phyloP scores from a whole-genome alignment of 2,329 filamentous ascomycete species.

The Paraphoma sp. region DNA sequence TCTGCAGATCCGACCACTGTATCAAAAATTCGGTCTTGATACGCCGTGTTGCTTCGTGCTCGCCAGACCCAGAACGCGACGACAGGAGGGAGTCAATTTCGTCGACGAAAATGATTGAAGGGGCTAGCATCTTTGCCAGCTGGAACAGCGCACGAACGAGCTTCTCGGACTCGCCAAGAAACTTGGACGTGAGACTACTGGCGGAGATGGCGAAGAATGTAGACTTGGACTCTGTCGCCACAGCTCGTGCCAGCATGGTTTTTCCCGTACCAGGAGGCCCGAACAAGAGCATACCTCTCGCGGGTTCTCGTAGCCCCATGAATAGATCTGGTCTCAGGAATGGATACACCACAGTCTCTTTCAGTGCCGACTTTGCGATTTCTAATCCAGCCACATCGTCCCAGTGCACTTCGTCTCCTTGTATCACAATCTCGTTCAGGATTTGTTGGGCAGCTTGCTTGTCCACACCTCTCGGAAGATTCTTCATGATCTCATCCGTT shows the following conservation, averaged over 20 bases:
- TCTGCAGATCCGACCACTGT: conserved; percentile 93
- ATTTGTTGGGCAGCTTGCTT: conserved; percentile 85
- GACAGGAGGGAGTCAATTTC: conserved; percentile 96
- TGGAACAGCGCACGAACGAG: conserved; percentile 90
- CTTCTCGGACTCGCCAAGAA: conserved; percentile 95
- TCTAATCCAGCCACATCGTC: conserved; percentile 90
- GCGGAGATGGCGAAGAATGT: conserved; percentile 98
- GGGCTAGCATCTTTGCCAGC: conserved; percentile 86
- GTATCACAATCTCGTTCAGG: conserved; percentile 91
- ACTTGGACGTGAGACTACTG: conserved; percentile 93
- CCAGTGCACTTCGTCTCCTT: conserved; percentile 96
- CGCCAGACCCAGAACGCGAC: conserved; percentile 79
- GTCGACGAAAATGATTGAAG: conserved; percentile 97
- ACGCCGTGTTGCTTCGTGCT: conserved; percentile 89
- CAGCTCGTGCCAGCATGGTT: conserved; percentile 94
- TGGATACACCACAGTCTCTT: conserved; percentile 96
- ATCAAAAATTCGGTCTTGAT: conserved; percentile 99
- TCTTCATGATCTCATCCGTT: conserved; percentile 66
- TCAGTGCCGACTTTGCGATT: conserved; percentile 86
- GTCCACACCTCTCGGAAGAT: conserved; percentile 82
- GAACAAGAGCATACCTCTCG: conserved; percentile 93
- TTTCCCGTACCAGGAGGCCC: conserved; percentile 98
- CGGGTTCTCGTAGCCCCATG: conserved; percentile 92
- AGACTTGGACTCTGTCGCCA: conserved; percentile 91
- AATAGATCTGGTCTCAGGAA: conserved; percentile 95